These are phyloP conservation scores for Phytophthora megakarya DNA, from an alignment of 352 stramenopile species.

Conservation along the genomic window DNA sequence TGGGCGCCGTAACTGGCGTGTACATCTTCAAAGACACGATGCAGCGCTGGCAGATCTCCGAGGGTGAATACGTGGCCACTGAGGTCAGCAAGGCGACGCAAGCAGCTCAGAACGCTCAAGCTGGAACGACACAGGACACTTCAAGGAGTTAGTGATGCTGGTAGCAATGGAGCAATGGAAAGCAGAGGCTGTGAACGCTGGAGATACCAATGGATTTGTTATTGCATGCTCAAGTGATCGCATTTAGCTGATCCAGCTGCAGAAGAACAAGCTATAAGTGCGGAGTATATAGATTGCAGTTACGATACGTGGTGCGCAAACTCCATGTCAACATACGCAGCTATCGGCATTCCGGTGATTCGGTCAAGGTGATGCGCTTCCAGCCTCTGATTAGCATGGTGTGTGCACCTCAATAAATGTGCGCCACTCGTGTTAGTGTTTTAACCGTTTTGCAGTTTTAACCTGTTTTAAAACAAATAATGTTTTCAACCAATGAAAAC, in stretches of 20 bases:
- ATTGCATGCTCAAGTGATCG: neutral
- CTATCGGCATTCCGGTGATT: conserved; percentile 9
- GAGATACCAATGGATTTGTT: neutral
- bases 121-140: conserved; percentile 2
- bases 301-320: neutral
- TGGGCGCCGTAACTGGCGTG: conserved; percentile 61
- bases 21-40: conserved; percentile 83
- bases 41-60: conserved; percentile 49
- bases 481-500: conserved; percentile 10
- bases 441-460: no score
- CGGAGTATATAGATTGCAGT: conserved; percentile 9
- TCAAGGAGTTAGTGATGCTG: conserved; percentile 5
- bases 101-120: conserved; percentile 14
- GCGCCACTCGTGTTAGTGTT: neutral
- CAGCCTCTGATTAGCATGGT: neutral
- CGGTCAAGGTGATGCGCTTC: neutral
- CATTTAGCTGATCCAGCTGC: neutral
- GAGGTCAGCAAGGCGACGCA: conserved; percentile 26
- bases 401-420: conserved; percentile 1
- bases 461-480: no score
- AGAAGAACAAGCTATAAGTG: conserved; percentile 1
- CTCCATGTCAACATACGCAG: neutral
- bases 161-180: neutral
- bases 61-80: conserved; percentile 33
- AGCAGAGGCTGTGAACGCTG: neutral